Evolutionary conservation across 1,284 basidiomycete species (phyloP), one percentile per base, ranked within the genome.

Genomic region (Ganoderma resinaceum): DNA sequence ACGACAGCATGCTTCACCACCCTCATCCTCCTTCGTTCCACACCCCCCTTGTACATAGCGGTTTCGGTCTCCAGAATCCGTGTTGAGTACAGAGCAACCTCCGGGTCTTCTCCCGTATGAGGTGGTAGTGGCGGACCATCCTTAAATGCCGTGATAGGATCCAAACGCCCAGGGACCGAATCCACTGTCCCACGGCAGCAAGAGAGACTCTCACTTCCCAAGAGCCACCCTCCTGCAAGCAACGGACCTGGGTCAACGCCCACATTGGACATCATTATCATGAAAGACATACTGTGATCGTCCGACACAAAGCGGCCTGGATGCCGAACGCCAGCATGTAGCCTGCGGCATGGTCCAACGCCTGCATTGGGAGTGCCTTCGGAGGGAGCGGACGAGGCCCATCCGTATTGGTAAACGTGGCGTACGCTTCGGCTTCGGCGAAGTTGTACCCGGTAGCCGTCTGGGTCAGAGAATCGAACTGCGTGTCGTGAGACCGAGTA

Each of bases 401-500:
- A 23, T 60, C 33, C 35, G 12, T 37, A 0, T 76, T 76, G 5
- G 64, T 72, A 65, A 76, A 85, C 3, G 73, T 61, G 0, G 80
- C 78, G 69, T 82, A 86, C 3, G 86, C 86, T 62, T 84, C 77
- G 0, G 82, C 86, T 78, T 91, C 90, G 11, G 86, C 85, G 31
- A 80, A 75, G 67, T 91, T 91, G 76, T 91, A 87, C 0, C 90
- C 91, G 0, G 83, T 85, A 0, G 88, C 87, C 0, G 89, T 90
- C 77, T 92, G 90, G 0, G 90, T 86, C 3, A 92, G 80, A 0
- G 89, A 91, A 73, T 92, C 90, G 69, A 91, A 92, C 88, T 89
- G 67, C 18, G 8, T 43, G 42, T n/a, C 23, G 67, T 20, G 26
- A 60, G 23, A 66, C 26, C 3, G 3, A 60, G 16, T 0, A 20